Evolutionary conservation across 2,329 filamentous ascomycete genomes (phyloP), one percentile per base, ranked within the genome.

Genomic region (Neodidymelliopsis sp.): DNA sequence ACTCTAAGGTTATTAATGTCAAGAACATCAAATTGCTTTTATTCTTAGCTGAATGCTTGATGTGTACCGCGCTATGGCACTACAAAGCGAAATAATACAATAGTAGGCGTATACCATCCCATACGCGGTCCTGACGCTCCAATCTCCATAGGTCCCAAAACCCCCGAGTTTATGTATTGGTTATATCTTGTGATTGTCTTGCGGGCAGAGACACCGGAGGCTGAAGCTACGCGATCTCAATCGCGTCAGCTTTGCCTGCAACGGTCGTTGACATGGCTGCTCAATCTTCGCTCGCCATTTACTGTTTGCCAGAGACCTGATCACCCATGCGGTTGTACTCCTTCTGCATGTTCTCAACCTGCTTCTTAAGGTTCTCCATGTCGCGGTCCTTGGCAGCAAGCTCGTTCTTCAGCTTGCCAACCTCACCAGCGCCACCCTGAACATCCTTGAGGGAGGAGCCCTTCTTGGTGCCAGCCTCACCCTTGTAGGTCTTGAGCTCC

Each of bases 251-350:
- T 57, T 34, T 35, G 44, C 41, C 38, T 29, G 33, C n/a, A 13
- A 45, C 34, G 49, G 36, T 35, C 13, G 16, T 40, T 55, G 44
- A 28, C 31, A 22, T 40, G 30, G 44, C 56, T 48, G 50, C 56
- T 54, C 41, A 48, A 53, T 25, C 15, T 36, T 25, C 20, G 12
- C 16, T 18, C 18, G 35, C 10, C 43, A 28, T 54, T 31, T 58
- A 54, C 40, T 84, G 40, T 77, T 83, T 84, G 45, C 83, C 81
- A 51, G 85, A 82, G 63, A 92, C 88, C 80, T 94, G 85, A 70
- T 97, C 92, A 57, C 90, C 86, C 65, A 97, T 81, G 61, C 87
- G 85, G 72, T 90, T 84, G 76, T 97, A 97, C 79, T 95, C 92
- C 70, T 85, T 84, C 73, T 86, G 85, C 53, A 97, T 81, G 40